Evolutionary conservation across 2,329 filamentous ascomycete genomes (phyloP), one percentile per base, ranked within the genome.

Genomic region (Daldinia eschscholtzii): DNA sequence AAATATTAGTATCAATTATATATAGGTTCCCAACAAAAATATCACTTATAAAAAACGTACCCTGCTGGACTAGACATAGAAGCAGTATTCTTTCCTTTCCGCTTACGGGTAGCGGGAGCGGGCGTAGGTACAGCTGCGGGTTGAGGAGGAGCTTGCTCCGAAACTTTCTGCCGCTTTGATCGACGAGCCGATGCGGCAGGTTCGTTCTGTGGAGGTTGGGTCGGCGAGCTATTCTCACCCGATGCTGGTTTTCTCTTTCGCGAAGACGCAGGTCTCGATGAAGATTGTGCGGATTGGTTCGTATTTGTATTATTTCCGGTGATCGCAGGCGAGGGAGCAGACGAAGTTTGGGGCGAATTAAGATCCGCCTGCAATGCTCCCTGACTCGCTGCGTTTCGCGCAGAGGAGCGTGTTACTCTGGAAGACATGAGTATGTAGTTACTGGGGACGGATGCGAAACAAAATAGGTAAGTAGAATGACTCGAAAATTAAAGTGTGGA

Each of bases 331-430:
- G 83, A 77, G 72, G 81, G 77, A 74, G 79, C 77, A 73, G 79
- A 75, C 70, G 80, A 72, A 75, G 81, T 72, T 76, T 82, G 79
- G 78, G 82, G 77, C 70, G 78, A 76, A 76, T 80, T 74, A 56
- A 77, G 72, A 57, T 76, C 77, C 70, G 78, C 80, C 53, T 84
- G 79, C 77, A 83, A 82, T 75, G 82, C 83, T 82, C 84, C 83
- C 79, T 84, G 85, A 79, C 82, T 88, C 80, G 93, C 92, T 85
- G 93, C 93, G 88, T 93, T 91, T 86, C 94, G 94, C 85, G 94
- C 92, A 82, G 94, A 92, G 78, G 94, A 96, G 86, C 95, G 93
- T 87, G 95, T 98, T 78, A 96, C 91, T 93, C 94, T 98, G 88
- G 90, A 86, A 89, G 93, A 93, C 94, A 97, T 98, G 90, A 95